Evolutionary conservation across 257 asterid species (phyloP), one percentile per base, ranked within the genome.

Genomic region (Jacaranda copaia): DNA sequence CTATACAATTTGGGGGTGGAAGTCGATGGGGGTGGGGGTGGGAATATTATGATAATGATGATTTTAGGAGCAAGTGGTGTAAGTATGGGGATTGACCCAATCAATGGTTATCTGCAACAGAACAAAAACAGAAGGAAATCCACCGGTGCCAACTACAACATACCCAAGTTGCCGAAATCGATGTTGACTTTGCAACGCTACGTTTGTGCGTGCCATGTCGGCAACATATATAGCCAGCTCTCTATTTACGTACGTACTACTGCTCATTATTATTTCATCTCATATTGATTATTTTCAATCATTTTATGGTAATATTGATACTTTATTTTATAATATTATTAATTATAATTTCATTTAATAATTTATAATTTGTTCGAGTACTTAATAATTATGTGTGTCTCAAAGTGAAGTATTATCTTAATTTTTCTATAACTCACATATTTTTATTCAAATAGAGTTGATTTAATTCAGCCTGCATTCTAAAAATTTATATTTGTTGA

Each of bases 151-250:
- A 25, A 6, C 68, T 45, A 52, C 76, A 69, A 46, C 81, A 72
- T 52, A 65, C 18, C 68, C 87, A 82, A 88, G 83, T 87, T 80
- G 92, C 79, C 19, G 74, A 13, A 43, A 25, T n/a, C 18, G 79
- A 80, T 82, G 74, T 80, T 87, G 87, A 85, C 90, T 81, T 81
- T 16, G 14, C 16, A 43, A 58, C 77, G 5, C 14, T 5, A 55
- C 46, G 20, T 75, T 35, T 60, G 25, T 72, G 75, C 76, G 73
- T 81, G 84, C 80, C 89, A 87, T 87, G 93, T 87, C 91, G 86
- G 88, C 82, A 87, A 78, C 87, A 83, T 73, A 68, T 68, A 10
- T 60, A 55, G 72, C 66, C 76, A 70, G 69, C 64, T 58, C 6
- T 59, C 52, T 42, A 8, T 42, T n/a, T 72, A 15, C n/a, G 19